Percentiles rank a stretch among this genome's conserved stretches.
Evolutionary conservation across 371 early-diverging fungal genomes (phyloP).

Genomic region (Syncephalastrum contaminatum): DNA sequence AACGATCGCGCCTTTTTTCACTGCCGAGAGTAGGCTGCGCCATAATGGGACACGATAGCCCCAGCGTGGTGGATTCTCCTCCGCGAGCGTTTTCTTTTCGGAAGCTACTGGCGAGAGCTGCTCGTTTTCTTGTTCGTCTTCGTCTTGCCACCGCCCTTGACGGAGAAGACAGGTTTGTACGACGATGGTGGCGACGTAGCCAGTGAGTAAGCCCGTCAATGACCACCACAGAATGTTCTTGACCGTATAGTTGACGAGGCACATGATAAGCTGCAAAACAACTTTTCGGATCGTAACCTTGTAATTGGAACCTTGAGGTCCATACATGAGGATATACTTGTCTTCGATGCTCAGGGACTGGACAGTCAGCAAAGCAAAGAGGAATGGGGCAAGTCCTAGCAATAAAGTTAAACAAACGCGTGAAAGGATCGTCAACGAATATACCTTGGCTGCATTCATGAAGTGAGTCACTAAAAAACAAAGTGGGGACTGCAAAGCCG

Average conservation of each 20-base stretch:
- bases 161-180: slow-evolving; percentile 27
- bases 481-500: slow-evolving; percentile 54
- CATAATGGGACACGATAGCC: slow-evolving; percentile 23
- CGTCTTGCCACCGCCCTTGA: slow-evolving; percentile 24
- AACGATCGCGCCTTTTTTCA: slow-evolving; percentile 25
- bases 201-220: slow-evolving; percentile 49
- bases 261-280: slow-evolving; percentile 48
- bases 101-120: no score
- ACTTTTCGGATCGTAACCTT: slow-evolving; percentile 49
- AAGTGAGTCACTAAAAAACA: slow-evolving; percentile 61
- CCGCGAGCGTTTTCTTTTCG: no score
- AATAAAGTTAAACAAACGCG: no score
- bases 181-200: slow-evolving; percentile 38
- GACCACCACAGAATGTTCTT: slow-evolving; percentile 68
- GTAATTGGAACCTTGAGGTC: slow-evolving; percentile 27
- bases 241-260: slow-evolving; percentile 50
- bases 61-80: no score
- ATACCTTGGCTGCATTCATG: slow-evolving; percentile 66
- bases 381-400: slow-evolving; percentile 57
- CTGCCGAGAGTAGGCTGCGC: slow-evolving; percentile 33
- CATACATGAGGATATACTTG: slow-evolving; percentile 50
- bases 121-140: slow-evolving; percentile 35
- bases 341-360: slow-evolving; percentile 58
- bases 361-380: slow-evolving; percentile 55
- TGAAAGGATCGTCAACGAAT: background rate